Evolutionary conservation across 129 eudicot genomes (phyloP), one percentile per base, ranked within the genome.

Genomic region (Smallanthus sonchifolius): DNA sequence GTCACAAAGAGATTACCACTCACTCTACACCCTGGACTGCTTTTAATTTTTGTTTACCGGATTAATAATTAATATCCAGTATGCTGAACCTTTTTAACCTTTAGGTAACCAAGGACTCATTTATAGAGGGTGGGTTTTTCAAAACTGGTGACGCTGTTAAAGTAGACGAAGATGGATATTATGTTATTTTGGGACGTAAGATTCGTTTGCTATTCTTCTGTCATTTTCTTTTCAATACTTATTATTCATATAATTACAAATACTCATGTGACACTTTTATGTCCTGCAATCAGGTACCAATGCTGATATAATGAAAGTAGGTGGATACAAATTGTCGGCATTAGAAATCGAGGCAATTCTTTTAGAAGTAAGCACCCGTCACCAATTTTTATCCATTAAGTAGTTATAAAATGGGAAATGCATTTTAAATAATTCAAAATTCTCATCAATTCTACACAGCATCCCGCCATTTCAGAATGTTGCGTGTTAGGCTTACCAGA

Each of bases 281-380:
- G 76, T 32, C 67, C 60, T 48, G 70, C 42, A 38, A 65, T 74
- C 86, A 95, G 99, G 99, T 79, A 95, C 87, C 52, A 95, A 85
- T 91, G 99, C 97, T 81, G 99, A 95, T 73, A 95, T 95, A 36
- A 91, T 95, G 97, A 95, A 95, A 81, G 97, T 95, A 4, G 99
- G 99, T 64, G 99, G 99, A 39, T 95, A 91, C 84, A 95, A 95
- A 76, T 81, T 95, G 77, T 95, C 99, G 4, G 99, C 99, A 30
- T 84, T 95, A 75, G 99, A 95, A 85, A 95, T 95, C 14, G 99
- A 95, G 82, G 96, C 99, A 44, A 87, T 85, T 83, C 88, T 95
- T 51, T 75, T 95, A 11, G 99, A 91, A 85, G 99, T 91, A 82
- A 74, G 77, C 66, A 69, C 63, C 70, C 40, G 10, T 81, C 47